Conservation (phyloP, 352 stramenopile genomes). For the Pythium grandisporangium region DNA sequence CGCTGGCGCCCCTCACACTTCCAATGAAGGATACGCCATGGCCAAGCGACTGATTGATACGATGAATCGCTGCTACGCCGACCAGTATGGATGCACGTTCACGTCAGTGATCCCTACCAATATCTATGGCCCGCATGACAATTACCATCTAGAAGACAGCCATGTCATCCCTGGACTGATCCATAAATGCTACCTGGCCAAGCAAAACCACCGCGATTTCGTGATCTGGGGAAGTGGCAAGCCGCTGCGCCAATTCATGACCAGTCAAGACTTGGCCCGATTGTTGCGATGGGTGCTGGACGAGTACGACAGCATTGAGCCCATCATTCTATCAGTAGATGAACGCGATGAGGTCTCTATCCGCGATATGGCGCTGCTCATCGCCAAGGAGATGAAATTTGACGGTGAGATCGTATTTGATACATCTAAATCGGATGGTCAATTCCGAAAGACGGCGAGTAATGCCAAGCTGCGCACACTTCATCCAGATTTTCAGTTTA, state of each 20-base stretch:
- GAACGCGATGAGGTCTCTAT: constrained; percentile 95
- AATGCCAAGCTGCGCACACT: constrained; percentile 92
- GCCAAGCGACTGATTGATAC: constrained; percentile 98
- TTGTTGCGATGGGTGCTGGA: constrained; percentile 86
- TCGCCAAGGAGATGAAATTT: constrained; percentile 79
- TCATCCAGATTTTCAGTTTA: constrained; percentile 92
- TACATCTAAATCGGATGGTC: constrained; percentile 93
- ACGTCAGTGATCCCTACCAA: constrained; percentile 99
- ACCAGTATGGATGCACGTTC: constrained; percentile 96
- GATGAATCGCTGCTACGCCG: constrained; percentile 94
- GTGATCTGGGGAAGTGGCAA: constrained; percentile 93
- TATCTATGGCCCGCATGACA: constrained; percentile 98
- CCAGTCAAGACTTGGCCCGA: constrained; percentile 91
- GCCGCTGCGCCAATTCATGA: constrained; percentile 98
- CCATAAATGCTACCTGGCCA: constrained; percentile 98
- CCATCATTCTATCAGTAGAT: constrained; percentile 95
- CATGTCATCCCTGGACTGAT: constrained; percentile 98
- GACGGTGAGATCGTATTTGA: constrained; percentile 86
- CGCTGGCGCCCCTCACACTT: constrained; percentile 66
- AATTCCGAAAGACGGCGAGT: constrained; percentile 98
- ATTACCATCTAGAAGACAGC: constrained; percentile 95
- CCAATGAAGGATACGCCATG: constrained; percentile 93
- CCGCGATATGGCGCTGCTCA: constrained; percentile 82
- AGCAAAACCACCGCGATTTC: constrained; percentile 84
- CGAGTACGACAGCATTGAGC: constrained; percentile 82